Conservation (phyloP, 345 rosid species). For the Pugionium cornutum region DNA sequence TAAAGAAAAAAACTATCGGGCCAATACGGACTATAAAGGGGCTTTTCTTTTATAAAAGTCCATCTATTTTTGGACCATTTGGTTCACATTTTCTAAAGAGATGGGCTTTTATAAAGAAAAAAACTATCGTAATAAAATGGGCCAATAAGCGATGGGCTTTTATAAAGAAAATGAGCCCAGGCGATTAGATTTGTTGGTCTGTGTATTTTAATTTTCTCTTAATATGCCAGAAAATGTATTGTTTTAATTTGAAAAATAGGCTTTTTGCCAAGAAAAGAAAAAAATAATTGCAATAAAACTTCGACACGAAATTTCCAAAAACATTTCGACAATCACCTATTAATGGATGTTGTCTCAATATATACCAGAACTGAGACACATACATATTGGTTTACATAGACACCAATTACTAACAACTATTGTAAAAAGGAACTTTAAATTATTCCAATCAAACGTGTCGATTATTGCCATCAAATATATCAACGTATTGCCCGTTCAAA, state of each 20-base stretch:
- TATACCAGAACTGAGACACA: background rate
- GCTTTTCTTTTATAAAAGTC: too few relatives aligned
- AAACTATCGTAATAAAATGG: too few relatives aligned
- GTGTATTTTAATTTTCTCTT: too few relatives aligned
- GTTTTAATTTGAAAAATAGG: background rate
- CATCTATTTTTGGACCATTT: too few relatives aligned
- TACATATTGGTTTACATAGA: background rate
- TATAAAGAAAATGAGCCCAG: too few relatives aligned
- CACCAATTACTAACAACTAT: conserved; percentile 6
- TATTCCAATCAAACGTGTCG: background rate
- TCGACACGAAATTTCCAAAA: conserved; percentile 1
- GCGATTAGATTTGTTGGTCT: too few relatives aligned
- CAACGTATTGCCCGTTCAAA: conserved; percentile 7
- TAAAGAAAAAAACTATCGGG: too few relatives aligned
- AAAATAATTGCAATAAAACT: background rate
- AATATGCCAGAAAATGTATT: background rate
- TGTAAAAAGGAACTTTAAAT: background rate
- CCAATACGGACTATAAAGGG: too few relatives aligned
- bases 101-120: too few relatives aligned
- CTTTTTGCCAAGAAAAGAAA: background rate
- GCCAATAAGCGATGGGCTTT: too few relatives aligned
- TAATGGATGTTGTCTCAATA: background rate
- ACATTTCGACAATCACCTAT: background rate
- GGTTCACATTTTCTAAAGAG: too few relatives aligned
- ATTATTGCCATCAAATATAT: background rate